Conservation (phyloP, 192 early-diverging fungal genomes). For the Pilaira anomala region DNA sequence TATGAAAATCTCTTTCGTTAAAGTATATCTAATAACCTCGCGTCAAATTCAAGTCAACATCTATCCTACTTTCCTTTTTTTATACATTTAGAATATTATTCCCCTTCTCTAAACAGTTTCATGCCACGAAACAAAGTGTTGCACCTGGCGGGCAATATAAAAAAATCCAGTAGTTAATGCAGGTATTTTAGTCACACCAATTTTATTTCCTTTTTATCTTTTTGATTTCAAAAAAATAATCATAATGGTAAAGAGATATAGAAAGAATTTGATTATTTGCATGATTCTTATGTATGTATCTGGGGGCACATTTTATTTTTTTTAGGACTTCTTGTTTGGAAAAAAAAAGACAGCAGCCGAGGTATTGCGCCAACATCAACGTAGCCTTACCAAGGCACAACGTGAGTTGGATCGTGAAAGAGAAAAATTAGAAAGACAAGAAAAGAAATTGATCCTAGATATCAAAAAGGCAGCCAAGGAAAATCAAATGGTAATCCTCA, state of each 20-base stretch:
- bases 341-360: conserved; percentile 84
- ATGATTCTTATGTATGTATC: no score
- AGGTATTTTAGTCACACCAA: no score
- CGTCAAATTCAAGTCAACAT: no score
- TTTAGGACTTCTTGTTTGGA: conserved; percentile 70
- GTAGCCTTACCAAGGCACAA: conserved; percentile 81
- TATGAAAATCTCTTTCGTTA: no score
- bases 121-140: no score
- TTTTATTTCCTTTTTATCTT: background rate
- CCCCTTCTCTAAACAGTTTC: no score
- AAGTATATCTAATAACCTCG: no score
- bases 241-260: background rate
- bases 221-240: background rate
- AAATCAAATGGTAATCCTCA: conserved; percentile 86
- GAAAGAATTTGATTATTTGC: background rate
- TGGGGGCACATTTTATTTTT: no score
- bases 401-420: conserved; percentile 91
- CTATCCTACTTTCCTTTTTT: no score
- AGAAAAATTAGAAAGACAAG: conserved; percentile 85
- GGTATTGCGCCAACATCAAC: conserved; percentile 87
- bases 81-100: no score
- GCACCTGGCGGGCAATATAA: no score
- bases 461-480: conserved; percentile 91
- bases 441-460: conserved; percentile 92
- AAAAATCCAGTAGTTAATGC: background rate